Percentiles rank a stretch among this genome's conserved stretches.
phyloP scores from a whole-genome alignment of 202 grass and related monocot genomes.

The Miscanthus sacchariflorus region DNA sequence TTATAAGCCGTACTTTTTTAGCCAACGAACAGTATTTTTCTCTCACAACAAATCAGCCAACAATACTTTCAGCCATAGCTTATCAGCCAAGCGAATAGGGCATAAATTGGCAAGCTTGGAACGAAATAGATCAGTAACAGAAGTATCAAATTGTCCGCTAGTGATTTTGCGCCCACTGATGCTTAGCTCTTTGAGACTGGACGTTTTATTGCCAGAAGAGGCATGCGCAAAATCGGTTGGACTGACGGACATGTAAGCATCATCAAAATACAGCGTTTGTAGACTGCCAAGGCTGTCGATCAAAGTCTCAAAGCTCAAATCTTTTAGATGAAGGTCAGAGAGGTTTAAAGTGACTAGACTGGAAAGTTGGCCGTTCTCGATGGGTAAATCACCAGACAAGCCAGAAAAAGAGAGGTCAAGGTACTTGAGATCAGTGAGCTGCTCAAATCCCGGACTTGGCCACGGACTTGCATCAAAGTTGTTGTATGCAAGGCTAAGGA shows the following conservation, averaged over 20 bases:
- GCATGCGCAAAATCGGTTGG: not conserved
- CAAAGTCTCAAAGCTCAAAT: slow-evolving; percentile 11
- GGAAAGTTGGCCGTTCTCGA: slow-evolving; percentile 35
- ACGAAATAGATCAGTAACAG: not conserved
- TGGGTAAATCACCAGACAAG: slow-evolving; percentile 24
- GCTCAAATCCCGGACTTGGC: slow-evolving; percentile 17
- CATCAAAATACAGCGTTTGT: slow-evolving; percentile 19
- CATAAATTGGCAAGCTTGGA: slow-evolving; percentile 26
- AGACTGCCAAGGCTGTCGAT: slow-evolving; percentile 45
- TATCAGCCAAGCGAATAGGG: too few species aligned
- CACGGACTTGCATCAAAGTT: slow-evolving; percentile 7
- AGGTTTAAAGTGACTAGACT: slow-evolving; percentile 44
- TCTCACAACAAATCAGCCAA: too few species aligned
- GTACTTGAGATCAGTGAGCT: slow-evolving; percentile 29
- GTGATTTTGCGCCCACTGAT: slow-evolving; percentile 2
- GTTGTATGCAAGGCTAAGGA: slow-evolving; percentile 49
- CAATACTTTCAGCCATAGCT: too few species aligned
- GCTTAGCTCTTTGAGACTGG: slow-evolving; percentile 36
- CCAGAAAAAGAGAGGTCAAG: slow-evolving; percentile 49
- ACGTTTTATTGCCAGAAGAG: not conserved
- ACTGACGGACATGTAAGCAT: slow-evolving; percentile 14
- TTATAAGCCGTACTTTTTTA: too few species aligned
- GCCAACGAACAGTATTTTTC: too few species aligned
- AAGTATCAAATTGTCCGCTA: not conserved
- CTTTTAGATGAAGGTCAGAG: slow-evolving; percentile 32